Evolutionary conservation across 345 rosid species (phyloP), one percentile per base, ranked within the genome.

Genomic region (Arabidopsis thaliana): DNA sequence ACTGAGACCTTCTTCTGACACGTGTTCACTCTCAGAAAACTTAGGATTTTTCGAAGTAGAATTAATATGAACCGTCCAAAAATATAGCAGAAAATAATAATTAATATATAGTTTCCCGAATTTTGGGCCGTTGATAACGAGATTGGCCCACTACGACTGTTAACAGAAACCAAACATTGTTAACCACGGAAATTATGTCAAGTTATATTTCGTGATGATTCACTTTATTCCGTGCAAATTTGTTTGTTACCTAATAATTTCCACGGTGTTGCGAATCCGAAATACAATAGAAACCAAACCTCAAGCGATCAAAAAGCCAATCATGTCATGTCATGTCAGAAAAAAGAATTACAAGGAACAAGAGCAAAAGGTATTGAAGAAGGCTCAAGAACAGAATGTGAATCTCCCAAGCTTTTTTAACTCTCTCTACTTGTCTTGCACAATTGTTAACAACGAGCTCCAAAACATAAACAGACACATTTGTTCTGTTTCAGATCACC

Each of bases 381-480:
- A 49, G 53, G 60, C 52, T 42, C 37, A 8, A 41, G 55, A 63
- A 64, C 0, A 23, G 56, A 40, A 12, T 40, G 5, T 62, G 55
- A 72, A 74, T 24, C 34, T 69, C 50, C 56, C 41, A 52, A 51
- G 56, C 64, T 59, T 66, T 58, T 28, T 28, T 28, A 2, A 2
- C 4, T 4, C 24, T 37, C 67, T 16, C 59, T 74, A 25, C 13
- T 25, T 10, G 42, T 65, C 68, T 38, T 40, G 5, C 16, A 13
- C 25, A 9, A 59, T 45, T 59, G 36, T 66, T n/a, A 75, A 30
- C 53, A 50, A 36, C 56, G 61, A 32, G 14, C 9, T 59, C 69
- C 74, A 67, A 67, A 75, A 89, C 83, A 88, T 74, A 81, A 84
- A 79, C 97, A 94, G 52, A 81, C 79, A 1, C 97, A 94, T 67